A percentile compares a stretch with the other conserved stretches of the same genome.
These are phyloP conservation scores for Epichloe elymi DNA, from an alignment of 2,329 filamentous ascomycete species.

Conservation along the genomic window DNA sequence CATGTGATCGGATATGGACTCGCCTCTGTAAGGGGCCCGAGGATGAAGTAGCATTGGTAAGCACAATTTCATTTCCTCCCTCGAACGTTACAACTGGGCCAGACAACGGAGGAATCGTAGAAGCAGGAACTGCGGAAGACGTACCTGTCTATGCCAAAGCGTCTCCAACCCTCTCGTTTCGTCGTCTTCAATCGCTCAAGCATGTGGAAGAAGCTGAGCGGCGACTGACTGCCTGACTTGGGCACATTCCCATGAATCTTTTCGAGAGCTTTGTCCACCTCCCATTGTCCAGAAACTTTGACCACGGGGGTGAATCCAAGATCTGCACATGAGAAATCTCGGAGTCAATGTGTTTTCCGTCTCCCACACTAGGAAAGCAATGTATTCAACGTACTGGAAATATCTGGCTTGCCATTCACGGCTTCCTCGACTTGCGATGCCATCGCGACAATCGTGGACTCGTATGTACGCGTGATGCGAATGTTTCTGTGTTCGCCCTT, in stretches of 20 bases:
- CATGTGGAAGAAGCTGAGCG: conserved; percentile 86
- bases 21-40: conserved; percentile 38
- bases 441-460: conserved; percentile 10
- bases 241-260: conserved; percentile 44
- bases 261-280: conserved; percentile 49
- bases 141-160: conserved; percentile 61
- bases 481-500: too few relatives aligned
- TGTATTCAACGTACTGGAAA: conserved; percentile 12
- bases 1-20: conserved; percentile 98
- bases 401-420: conserved; percentile 10
- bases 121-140: neutral
- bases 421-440: conserved; percentile 15
- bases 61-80: too few relatives aligned
- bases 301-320: conserved; percentile 23
- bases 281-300: conserved; percentile 36
- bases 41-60: neutral
- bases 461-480: too few relatives aligned
- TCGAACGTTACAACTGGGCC: too few relatives aligned
- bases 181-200: conserved; percentile 91
- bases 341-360: neutral
- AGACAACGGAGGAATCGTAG: neutral
- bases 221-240: conserved; percentile 50
- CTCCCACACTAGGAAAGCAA: too few relatives aligned
- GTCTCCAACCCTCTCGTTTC: conserved; percentile 88
- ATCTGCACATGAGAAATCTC: conserved; percentile 6